Conservation (phyloP, 2,329 filamentous ascomycete genomes). For the Samsoniella hepiali region DNA sequence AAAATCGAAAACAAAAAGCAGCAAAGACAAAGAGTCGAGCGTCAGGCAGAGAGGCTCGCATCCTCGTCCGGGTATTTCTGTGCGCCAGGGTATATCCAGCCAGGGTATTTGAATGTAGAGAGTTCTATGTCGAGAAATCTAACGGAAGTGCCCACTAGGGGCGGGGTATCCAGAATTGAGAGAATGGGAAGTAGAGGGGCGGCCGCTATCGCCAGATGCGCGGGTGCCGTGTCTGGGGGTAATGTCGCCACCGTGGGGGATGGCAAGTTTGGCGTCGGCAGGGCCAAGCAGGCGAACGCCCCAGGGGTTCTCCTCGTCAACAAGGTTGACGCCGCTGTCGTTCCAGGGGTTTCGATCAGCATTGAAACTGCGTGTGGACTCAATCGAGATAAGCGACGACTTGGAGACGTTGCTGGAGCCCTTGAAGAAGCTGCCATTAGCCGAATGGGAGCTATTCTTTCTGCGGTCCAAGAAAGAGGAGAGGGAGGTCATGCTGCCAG, state of each 20-base stretch:
- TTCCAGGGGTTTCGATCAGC: conserved; percentile 98
- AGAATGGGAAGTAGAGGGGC: conserved; percentile 92
- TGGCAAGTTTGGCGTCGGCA: conserved; percentile 60
- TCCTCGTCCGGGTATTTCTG: conserved; percentile 51
- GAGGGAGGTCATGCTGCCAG: conserved; percentile 89
- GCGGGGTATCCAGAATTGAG: conserved; percentile 94
- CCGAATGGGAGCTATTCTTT: conserved; percentile 88
- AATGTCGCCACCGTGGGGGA: conserved; percentile 72
- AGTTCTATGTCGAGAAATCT: conserved; percentile 52
- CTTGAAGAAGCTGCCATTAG: conserved; percentile 84
- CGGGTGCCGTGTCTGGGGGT: conserved; percentile 81
- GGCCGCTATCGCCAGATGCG: conserved; percentile 85
- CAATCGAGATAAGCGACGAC: conserved; percentile 91
- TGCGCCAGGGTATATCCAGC: conserved; percentile 66
- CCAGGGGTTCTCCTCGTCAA: conserved; percentile 78
- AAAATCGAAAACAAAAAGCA: conserved; percentile 18
- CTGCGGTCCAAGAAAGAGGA: conserved; percentile 93
- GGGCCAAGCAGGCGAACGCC: conserved; percentile 61
- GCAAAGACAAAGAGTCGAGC: conserved; percentile 39
- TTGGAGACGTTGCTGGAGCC: conserved; percentile 88
- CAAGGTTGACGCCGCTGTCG: conserved; percentile 90
- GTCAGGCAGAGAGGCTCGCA: conserved; percentile 44
- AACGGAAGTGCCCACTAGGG: conserved; percentile 87
- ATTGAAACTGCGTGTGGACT: conserved; percentile 85
- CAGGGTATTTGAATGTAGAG: conserved; percentile 53